Base-by-base conservation (phyloP, 192 early-diverging fungal genomes). In the Coemansia aciculifera region DNA sequence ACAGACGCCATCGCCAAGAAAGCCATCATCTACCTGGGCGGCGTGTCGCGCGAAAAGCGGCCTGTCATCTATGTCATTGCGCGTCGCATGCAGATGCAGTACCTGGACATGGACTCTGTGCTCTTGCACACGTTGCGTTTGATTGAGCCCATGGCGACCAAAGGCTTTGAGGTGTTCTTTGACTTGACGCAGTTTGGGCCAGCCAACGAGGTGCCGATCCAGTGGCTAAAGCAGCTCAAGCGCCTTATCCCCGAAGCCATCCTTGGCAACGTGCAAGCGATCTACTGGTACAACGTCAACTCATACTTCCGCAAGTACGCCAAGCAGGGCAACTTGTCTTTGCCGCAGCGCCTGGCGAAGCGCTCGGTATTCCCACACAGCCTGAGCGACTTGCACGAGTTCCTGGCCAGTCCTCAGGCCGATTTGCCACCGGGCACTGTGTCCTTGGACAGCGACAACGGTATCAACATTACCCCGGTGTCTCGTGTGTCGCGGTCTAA, bases 51-150 rank as follows among this genome's bases (percentile, higher is more conserved):
- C 59, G 88, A 89, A 36, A 85, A 89, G 62, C 83, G 91, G 46
- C 92, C 91, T 0, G 92, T 97, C 1, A 84, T 94, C 56, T 97
- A 96, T 78, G 90, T 90, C 74, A 91, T 97, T 64, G 88, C 90
- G 31, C 86, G 93, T 36, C 86, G 92, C 21, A 66, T 97, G 44
- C 84, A 86, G 57, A 73, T 87, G 64, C 91, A 95, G 38, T 86
- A 85, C 42, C 85, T 93, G 46, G 93, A 97, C 76, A 92, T 95
- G 77, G 94, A 97, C 34, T 70, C 92, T 7, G 73, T 95, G 32
- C 85, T 95, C 72, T 89, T 94, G 69, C 86, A 91, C 60, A 72
- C 92, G 52, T 76, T 92, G 69, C 87, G 87, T 62, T 71, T 85
- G 13, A 70, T 94, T 52, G 90, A 93, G 79, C 85, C 91, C 27